These are phyloP conservation scores for Astrephomene gubernaculifera DNA, from an alignment of 139 green algal genomes.

Conservation along the genomic window DNA sequence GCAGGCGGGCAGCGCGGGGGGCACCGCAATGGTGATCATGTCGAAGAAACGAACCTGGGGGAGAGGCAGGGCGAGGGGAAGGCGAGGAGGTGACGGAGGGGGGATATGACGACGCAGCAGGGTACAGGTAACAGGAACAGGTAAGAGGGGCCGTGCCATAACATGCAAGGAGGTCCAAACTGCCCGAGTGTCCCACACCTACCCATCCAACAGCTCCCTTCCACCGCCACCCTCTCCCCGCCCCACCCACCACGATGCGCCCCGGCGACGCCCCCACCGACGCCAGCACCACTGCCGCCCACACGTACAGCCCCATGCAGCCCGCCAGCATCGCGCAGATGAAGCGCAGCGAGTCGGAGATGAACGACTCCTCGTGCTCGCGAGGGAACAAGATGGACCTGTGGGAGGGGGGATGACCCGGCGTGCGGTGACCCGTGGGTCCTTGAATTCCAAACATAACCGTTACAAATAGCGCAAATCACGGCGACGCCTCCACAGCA, in stretches of 20 bases:
- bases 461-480: too few species aligned
- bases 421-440: too few species aligned
- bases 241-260: conserved; percentile 55
- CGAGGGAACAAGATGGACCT: conserved; percentile 76
- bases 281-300: conserved; percentile 67
- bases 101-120: too few species aligned
- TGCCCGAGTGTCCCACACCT: too few species aligned
- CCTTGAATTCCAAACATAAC: too few species aligned
- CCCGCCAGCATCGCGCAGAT: conserved; percentile 71
- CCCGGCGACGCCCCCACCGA: conserved; percentile 49
- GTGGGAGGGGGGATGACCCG: too few species aligned
- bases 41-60: conserved; percentile 69
- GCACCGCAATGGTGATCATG: conserved; percentile 84
- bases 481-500: too few species aligned
- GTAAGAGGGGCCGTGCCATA: background rate
- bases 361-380: conserved; percentile 65
- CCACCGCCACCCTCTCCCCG: background rate
- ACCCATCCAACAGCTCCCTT: background rate
- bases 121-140: too few species aligned
- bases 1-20: conserved; percentile 80
- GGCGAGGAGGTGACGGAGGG: background rate
- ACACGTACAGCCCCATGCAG: conserved; percentile 69
- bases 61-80: background rate
- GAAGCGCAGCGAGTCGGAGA: conserved; percentile 71
- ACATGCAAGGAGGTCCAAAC: too few species aligned